Evolutionary conservation across 345 rosid genomes (phyloP), one percentile per base, ranked within the genome.

Genomic region (Syzygium grande): DNA sequence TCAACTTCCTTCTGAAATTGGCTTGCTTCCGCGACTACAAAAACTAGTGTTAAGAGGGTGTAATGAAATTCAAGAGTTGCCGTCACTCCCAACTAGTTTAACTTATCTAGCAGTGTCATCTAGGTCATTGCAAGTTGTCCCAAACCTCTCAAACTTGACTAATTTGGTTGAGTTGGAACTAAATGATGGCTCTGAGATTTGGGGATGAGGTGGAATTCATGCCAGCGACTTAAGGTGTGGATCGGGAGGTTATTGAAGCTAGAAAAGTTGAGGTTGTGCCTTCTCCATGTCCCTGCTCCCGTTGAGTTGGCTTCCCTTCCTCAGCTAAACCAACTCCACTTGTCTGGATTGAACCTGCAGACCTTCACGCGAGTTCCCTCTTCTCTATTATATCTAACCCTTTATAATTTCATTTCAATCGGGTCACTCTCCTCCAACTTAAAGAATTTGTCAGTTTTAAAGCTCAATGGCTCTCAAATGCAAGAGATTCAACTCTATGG

Each of bases 381-480:
- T 54, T 54, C 63, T 58, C 29, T 59, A 27, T 27, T 59, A 59
- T 0, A 27, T 15, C 30, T 59, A 59, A 11, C 0, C 7, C 65
- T 59, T 27, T 1, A 0, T 0, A 11, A n/a, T 0, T 27, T n/a
- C 34, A 3, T 4, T 3, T 61, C 68, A 61, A n/a, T 5, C 34
- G 0, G 4, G 2, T 61, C n/a, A 11, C 65, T 11, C 65, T 59
- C 65, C 34, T n/a, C 34, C 34, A 13, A 11, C 68, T 12, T 59
- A 61, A 13, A 61, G 34, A 61, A 61, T 61, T 61, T 61, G 34
- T 61, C 73, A 6, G 0, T 0, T 12, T n/a, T 61, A 61, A 1
- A 0, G 3, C 68, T 61, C 0, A 0, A 0, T n/a, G 0, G 2
- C 34, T 0, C 19, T 61, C 73, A 13, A 61, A 0, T 61, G 73